Conservation (phyloP, 2,329 filamentous ascomycete genomes). For the Colletotrichum zoysiae region DNA sequence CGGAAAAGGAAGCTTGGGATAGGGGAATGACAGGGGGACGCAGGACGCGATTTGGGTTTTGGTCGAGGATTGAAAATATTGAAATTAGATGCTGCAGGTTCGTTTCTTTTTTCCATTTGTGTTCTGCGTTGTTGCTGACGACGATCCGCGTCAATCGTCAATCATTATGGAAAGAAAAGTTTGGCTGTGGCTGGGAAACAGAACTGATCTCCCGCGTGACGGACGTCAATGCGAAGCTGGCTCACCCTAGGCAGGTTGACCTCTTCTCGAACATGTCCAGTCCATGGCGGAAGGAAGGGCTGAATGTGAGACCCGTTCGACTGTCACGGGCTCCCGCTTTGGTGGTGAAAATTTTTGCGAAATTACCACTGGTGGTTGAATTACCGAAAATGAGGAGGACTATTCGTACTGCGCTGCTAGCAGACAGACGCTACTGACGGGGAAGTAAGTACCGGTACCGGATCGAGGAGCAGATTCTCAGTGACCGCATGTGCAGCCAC, state of each 20-base stretch:
- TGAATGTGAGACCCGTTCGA: conserved; percentile 1
- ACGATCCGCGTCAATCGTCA: not conserved
- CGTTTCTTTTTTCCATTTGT: conserved; percentile 11
- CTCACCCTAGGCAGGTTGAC: not conserved
- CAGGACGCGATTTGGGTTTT: conserved; percentile 9
- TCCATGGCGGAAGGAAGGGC: not conserved
- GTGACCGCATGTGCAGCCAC: conserved; percentile 3
- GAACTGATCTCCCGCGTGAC: not conserved
- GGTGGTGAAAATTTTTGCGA: conserved; percentile 36
- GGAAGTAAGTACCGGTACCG: conserved; percentile 36
- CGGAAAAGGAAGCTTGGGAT: conserved; percentile 7
- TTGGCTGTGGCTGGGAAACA: not conserved
- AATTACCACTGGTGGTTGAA: conserved; percentile 20
- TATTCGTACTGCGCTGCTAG: too few relatives aligned
- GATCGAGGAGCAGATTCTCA: conserved; percentile 1
- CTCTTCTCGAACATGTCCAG: not conserved
- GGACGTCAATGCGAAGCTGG: not conserved
- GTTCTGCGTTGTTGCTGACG: not conserved
- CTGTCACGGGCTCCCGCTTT: conserved; percentile 26
- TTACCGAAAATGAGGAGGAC: conserved; percentile 28
- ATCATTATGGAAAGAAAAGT: not conserved
- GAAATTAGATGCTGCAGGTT: conserved; percentile 2
- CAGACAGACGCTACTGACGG: conserved; percentile 23
- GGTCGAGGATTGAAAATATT: not conserved
- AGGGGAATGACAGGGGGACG: conserved; percentile 12